Conservation (phyloP, 2,329 filamentous ascomycete genomes). For the Cordyceps militaris region DNA sequence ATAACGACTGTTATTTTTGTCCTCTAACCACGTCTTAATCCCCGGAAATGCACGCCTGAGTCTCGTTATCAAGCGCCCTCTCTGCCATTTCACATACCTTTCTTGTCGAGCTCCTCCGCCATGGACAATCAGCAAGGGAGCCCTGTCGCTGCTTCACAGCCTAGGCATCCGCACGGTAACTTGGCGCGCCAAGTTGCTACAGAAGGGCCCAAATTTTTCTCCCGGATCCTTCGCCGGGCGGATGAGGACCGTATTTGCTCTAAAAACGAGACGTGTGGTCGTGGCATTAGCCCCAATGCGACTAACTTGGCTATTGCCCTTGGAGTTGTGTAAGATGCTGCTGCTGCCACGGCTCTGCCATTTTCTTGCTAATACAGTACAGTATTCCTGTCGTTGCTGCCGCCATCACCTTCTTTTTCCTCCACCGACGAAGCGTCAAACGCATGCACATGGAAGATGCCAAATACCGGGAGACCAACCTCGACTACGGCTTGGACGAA, state of each 20-base stretch:
- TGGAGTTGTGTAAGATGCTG: conserved; percentile 58
- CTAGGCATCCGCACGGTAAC: conserved; percentile 4
- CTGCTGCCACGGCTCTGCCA: background rate
- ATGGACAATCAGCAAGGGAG: conserved; percentile 4
- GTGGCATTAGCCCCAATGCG: conserved; percentile 46
- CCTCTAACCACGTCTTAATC: background rate
- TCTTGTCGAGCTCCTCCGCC: background rate
- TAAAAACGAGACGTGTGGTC: conserved; percentile 48
- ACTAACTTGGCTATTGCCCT: conserved; percentile 61
- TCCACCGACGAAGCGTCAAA: conserved; percentile 72
- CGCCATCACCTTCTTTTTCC: conserved; percentile 59
- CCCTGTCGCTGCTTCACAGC: conserved; percentile 1
- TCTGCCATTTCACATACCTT: background rate
- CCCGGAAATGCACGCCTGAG: conserved; percentile 4
- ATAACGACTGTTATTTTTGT: conserved; percentile 3
- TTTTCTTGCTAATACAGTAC: conserved; percentile 17
- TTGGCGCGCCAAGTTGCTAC: conserved; percentile 4
- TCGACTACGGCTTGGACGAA: conserved; percentile 81
- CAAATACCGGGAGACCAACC: conserved; percentile 78
- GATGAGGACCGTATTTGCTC: conserved; percentile 10
- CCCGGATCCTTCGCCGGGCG: conserved; percentile 3
- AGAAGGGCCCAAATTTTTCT: conserved; percentile 6
- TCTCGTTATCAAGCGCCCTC: background rate
- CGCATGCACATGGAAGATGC: conserved; percentile 70
- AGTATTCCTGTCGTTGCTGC: conserved; percentile 72